Conservation (phyloP, 768 basidiomycete genomes). For the Udeniomyces megalosporus region DNA sequence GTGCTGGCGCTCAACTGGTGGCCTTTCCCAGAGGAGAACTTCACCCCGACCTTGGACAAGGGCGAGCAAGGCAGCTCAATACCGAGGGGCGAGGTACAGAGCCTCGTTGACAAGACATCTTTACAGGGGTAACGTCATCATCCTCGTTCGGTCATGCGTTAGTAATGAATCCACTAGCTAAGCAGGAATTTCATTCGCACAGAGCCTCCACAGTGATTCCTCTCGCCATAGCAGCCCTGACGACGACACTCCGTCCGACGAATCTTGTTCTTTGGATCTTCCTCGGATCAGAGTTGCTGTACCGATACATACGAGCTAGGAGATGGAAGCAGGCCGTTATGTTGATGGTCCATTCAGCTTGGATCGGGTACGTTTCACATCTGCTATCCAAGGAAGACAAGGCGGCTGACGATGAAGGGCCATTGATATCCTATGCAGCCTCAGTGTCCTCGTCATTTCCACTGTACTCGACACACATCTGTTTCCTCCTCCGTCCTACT, state of each 20-base stretch:
- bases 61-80: no score
- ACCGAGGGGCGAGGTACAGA: no score
- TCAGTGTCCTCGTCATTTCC: constrained; percentile 20
- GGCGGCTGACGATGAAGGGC: no score
- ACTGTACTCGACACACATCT: constrained; percentile 42
- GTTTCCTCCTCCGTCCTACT: constrained; percentile 1
- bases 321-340: neutral
- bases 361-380: constrained; percentile 5
- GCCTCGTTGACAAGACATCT: no score
- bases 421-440: constrained; percentile 13
- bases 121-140: no score
- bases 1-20: constrained; percentile 60
- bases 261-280: constrained; percentile 73
- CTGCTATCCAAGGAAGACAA: no score
- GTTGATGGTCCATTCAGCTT: neutral
- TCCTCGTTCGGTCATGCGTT: no score
- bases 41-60: no score
- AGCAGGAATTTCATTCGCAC: neutral
- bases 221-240: constrained; percentile 51
- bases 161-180: no score
- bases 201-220: constrained; percentile 23
- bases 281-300: constrained; percentile 43
- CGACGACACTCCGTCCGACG: constrained; percentile 74
- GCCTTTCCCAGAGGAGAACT: constrained; percentile 9
- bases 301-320: neutral